These are phyloP conservation scores for Syncephalastrum sp. DNA, from an alignment of 371 early-diverging fungal species.

Conservation along the genomic window DNA sequence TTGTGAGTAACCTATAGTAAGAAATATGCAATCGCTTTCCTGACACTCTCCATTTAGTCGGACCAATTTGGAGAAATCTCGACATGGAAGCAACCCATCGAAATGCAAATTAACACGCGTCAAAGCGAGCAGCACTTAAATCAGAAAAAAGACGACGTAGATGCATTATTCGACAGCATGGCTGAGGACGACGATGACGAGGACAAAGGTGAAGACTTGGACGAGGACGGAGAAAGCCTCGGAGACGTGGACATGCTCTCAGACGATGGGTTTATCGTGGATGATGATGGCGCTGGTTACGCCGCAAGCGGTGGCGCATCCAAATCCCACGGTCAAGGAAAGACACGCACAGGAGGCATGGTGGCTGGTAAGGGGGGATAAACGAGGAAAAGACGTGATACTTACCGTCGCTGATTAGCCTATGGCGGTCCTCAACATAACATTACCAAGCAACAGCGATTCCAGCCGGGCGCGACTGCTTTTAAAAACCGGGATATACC, in stretches of 20 bases:
- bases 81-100: conserved; percentile 17
- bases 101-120: conserved; percentile 2
- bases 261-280: conserved; percentile 42
- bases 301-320: conserved; percentile 21
- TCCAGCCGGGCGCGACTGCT: conserved; percentile 63
- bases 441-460: conserved; percentile 21
- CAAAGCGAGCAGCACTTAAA: too few species aligned
- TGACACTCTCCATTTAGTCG: neutral
- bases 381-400: neutral
- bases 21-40: neutral
- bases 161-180: conserved; percentile 15
- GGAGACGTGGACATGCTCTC: conserved; percentile 22
- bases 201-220: conserved; percentile 8
- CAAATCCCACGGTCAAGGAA: neutral
- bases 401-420: neutral
- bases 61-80: conserved; percentile 12
- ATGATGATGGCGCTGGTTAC: conserved; percentile 84
- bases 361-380: neutral
- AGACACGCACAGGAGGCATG: neutral
- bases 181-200: conserved; percentile 10
- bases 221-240: conserved; percentile 6
- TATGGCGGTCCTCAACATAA: conserved; percentile 5
- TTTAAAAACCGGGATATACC: conserved; percentile 25
- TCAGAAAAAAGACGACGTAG: conserved; percentile 10
- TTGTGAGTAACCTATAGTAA: conserved; percentile 27